Conservation (phyloP, 768 basidiomycete species). For the Lactarius evosmus region DNA sequence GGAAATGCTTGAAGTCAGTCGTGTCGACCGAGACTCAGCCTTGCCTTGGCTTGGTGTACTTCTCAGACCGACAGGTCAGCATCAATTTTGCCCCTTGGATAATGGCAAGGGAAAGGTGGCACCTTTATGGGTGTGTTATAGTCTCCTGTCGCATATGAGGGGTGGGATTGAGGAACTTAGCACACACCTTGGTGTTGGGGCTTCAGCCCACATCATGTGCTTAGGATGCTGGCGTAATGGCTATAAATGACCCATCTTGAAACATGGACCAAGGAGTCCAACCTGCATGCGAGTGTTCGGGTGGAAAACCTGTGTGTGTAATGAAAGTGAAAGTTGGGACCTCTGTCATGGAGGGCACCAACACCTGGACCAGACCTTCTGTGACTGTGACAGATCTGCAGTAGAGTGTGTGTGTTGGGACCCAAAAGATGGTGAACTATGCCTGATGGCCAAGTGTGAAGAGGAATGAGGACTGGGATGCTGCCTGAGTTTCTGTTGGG, state of each 20-base stretch:
- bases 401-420: slow-evolving; percentile 83
- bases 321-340: slow-evolving; percentile 71
- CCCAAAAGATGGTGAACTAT: slow-evolving; percentile 91
- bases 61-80: slow-evolving; percentile 57
- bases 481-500: too few relatives aligned
- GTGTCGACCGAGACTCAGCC: slow-evolving; percentile 52
- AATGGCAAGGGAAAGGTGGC: slow-evolving; percentile 61
- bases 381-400: slow-evolving; percentile 69
- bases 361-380: slow-evolving; percentile 73
- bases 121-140: slow-evolving; percentile 62
- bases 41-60: slow-evolving; percentile 52
- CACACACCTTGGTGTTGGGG: slow-evolving; percentile 50
- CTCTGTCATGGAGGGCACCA: slow-evolving; percentile 64
- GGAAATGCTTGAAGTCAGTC: slow-evolving; percentile 75
- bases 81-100: slow-evolving; percentile 60
- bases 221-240: slow-evolving; percentile 77
- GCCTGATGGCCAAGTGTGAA: too few relatives aligned
- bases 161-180: slow-evolving; percentile 64
- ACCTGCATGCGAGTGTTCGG: slow-evolving; percentile 79
- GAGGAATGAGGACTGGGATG: too few relatives aligned
- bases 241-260: slow-evolving; percentile 80
- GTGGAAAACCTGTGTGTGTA: slow-evolving; percentile 65
- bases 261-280: slow-evolving; percentile 87
- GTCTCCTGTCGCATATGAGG: slow-evolving; percentile 49
- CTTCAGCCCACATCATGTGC: slow-evolving; percentile 51